Evolutionary conservation across 257 asterid species (phyloP).

Genomic region (Linaria vulgaris): DNA sequence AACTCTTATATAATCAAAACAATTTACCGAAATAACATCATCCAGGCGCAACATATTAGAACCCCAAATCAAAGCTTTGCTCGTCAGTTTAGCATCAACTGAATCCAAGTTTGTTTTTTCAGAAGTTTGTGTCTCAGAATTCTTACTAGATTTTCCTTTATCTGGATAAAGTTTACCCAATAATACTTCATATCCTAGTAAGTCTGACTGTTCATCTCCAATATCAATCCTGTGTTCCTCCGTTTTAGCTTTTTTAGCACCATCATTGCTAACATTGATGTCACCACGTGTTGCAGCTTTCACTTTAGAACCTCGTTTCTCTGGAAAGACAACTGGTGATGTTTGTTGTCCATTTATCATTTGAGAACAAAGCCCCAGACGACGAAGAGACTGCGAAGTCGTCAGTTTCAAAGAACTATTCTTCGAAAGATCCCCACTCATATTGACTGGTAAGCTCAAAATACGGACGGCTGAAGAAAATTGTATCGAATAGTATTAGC

Average conservation of each 20-base stretch:
- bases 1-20: conserved; percentile 18
- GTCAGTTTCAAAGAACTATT: conserved; percentile 66
- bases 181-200: conserved; percentile 81
- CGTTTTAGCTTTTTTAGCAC: conserved; percentile 46
- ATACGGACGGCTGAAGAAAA: conserved; percentile 23
- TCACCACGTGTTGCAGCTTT: conserved; percentile 46
- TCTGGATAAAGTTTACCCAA: conserved; percentile 73
- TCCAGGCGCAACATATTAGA: conserved; percentile 62
- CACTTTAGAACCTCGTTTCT: conserved; percentile 73
- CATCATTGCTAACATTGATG: conserved; percentile 40
- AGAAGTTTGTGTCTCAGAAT: conserved; percentile 49
- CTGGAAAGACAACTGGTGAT: conserved; percentile 89
- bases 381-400: conserved; percentile 86
- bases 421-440: conserved; percentile 65
- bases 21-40: conserved; percentile 83
- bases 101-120: conserved; percentile 51
- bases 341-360: conserved; percentile 76
- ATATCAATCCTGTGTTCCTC: conserved; percentile 82
- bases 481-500: conserved; percentile 30
- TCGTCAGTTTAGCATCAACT: conserved; percentile 82
- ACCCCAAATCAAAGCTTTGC: conserved; percentile 91
- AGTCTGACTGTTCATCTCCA: conserved; percentile 88
- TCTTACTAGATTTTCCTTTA: conserved; percentile 51
- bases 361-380: conserved; percentile 88
- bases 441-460: conserved; percentile 35